Evolutionary conservation across 495 filamentous ascomycete species (phyloP), one percentile per base, ranked within the genome.

Genomic region (Polyplosphaeria fusca): DNA sequence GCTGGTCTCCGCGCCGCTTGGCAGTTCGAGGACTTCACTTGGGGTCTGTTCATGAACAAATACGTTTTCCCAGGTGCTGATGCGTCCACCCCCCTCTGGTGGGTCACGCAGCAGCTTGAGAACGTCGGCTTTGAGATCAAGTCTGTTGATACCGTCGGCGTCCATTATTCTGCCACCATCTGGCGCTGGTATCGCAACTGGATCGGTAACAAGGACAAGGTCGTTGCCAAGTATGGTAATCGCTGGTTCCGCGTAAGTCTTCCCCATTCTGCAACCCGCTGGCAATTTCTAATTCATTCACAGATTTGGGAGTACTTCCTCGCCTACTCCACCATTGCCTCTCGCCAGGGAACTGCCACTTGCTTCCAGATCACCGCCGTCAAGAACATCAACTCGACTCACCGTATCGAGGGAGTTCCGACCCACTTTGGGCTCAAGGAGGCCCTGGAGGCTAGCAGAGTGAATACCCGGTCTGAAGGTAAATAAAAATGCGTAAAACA

Each of bases 141-240:
- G 79, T 68, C 52, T 5, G 67, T 92, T 61, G 89, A 96, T 68
- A 96, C 89, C 45, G 82, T 95, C 63, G 91, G 91, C 64, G 91
- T 98, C 37, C 93, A 98, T 76, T 98, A 98, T 74, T 95, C 89
- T 30, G 90, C 91, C 47, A 98, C 93, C 28, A 76, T 98, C 40
- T 98, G 93, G 93, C 83, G 89, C 68, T 98, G 93, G 93, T 98
- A 98, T 77, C 80, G 93, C 63, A 98, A 98, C 79, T 98, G 93
- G 93, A 79, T 97, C 71, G 93, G 79, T 70, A 98, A 97, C 80
- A 79, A 82, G 55, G 91, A 96, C 58, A 96, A 96, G 79, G 87
- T 97, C 27, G 80, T 86, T 70, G 90, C 88, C 55, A 97, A 96
- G 79, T 98, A 97, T 70, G 93, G 93, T 61, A 86, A 87, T 60